phyloP scores from a whole-genome alignment of 75 land plant species.

The Pinus tabuliformis region DNA sequence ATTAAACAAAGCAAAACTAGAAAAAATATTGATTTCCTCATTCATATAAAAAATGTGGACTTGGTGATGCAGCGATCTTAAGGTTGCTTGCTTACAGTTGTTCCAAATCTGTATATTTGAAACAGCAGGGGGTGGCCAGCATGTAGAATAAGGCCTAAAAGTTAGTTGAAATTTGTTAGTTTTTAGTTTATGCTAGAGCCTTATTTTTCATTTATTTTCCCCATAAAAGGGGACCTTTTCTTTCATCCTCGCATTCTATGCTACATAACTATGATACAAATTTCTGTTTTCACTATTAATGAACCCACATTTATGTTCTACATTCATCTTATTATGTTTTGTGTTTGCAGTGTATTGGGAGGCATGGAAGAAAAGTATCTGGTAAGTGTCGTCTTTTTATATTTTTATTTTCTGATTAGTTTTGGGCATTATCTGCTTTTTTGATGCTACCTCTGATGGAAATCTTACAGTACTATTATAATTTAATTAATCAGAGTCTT shows the following conservation, averaged over 20 bases:
- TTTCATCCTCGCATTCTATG: slow-evolving; percentile 62
- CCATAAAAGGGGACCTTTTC: slow-evolving; percentile 48
- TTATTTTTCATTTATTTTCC: slow-evolving; percentile 26
- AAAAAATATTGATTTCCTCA: no score
- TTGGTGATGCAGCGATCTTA: no score
- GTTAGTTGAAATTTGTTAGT: neutral
- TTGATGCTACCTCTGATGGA: neutral
- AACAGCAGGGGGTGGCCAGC: no score
- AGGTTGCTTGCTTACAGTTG: no score
- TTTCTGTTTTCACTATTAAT: slow-evolving; percentile 1
- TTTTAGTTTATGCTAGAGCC: neutral
- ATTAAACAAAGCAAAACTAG: no score
- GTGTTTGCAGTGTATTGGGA: slow-evolving; percentile 64
- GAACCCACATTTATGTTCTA: neutral
- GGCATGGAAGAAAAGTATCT: slow-evolving; percentile 34
- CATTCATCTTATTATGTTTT: neutral
- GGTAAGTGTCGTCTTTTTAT: slow-evolving; percentile 25
- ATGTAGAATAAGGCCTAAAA: no score
- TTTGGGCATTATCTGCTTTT: neutral
- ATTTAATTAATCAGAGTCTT: neutral
- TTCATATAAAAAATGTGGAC: no score
- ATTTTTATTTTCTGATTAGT: neutral
- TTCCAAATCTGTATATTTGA: no score
- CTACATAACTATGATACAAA: slow-evolving; percentile 26
- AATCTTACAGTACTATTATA: neutral